A percentile compares a stretch with the other conserved stretches of the same genome.
These are phyloP conservation scores for Neonectria hederae DNA, from an alignment of 2,329 filamentous ascomycete genomes.

Conservation along the genomic window DNA sequence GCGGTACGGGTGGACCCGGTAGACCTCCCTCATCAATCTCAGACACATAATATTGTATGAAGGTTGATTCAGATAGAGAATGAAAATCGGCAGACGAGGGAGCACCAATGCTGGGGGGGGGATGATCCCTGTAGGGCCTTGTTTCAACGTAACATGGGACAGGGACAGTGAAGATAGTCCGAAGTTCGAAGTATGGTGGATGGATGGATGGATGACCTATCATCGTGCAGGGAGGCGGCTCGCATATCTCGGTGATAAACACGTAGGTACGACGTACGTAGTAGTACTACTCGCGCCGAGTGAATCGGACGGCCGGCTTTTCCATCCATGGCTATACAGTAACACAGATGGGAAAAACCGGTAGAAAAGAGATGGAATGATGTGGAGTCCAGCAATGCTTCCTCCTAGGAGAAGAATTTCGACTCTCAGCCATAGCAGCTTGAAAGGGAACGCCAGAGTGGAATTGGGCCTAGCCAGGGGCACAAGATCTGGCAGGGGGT, in stretches of 20 bases:
- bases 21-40: slow-evolving; percentile 4
- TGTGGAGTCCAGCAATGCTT: background rate
- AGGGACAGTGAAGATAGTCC: background rate
- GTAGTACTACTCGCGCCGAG: background rate
- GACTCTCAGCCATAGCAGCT: slow-evolving; percentile 8
- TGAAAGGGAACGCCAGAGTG: slow-evolving; percentile 5
- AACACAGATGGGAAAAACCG: background rate
- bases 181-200: background rate
- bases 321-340: background rate
- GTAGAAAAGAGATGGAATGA: slow-evolving; percentile 7
- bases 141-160: slow-evolving; percentile 15
- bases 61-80: slow-evolving; percentile 22
- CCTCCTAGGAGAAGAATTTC: background rate
- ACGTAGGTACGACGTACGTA: too few relatives aligned
- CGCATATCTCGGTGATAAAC: too few relatives aligned
- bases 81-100: background rate
- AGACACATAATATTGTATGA: background rate
- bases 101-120: background rate
- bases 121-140: slow-evolving; percentile 14
- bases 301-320: too few relatives aligned
- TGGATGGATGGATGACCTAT: background rate
- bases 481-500: slow-evolving; percentile 1
- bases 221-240: background rate
- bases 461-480: slow-evolving; percentile 4
- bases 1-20: background rate